Evolutionary conservation across 2,329 filamentous ascomycete species (phyloP), one percentile per base, ranked within the genome.

Genomic region (Calonectria hongkongensis): DNA sequence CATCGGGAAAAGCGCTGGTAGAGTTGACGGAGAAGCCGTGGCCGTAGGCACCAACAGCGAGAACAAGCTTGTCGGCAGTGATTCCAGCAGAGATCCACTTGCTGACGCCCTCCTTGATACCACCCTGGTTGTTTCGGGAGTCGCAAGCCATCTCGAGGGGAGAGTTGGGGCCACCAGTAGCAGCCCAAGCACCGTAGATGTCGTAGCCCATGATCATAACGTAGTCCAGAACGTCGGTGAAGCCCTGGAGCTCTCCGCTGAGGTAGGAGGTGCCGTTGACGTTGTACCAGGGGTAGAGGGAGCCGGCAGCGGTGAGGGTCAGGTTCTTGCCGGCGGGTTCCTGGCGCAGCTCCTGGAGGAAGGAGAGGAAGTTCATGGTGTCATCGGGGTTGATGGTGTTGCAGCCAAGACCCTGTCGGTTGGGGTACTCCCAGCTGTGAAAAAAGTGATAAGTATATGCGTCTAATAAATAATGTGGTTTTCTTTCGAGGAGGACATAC

Each of bases 161-260:
- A 2, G 76, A 54, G 21, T 78, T 76, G 2, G 76, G 76, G 0
- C 76, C 76, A 4, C 74, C 76, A 1, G 67, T 70, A 0, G 73
- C 12, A 16, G 75, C 33, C 76, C 76, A 78, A 7, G 71, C 73
- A 4, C 76, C 76, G 2, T 70, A 67, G n/a, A 77, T 47, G 1
- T 78, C 76, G n/a, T 78, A 78, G 67, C 74, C 76, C 76, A 78
- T 78, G n/a, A 78, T 54, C 73, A 78, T 77, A 30, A 78, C 51
- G 50, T 78, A 77, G 28, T 78, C 68, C 9, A 78, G 16, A 7
- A 78, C 76, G 16, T 67, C 36, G 21, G 73, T 74, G 48, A 78
- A 78, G 10, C 75, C 76, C 0, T 30, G 21, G 1, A 78, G 54
- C 18, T 78, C 68, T 16, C 58, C 21, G 66, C 73, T 7, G 76